Evolutionary conservation across 257 asterid genomes (phyloP).

Genomic region (Solanum chmielewskii): DNA sequence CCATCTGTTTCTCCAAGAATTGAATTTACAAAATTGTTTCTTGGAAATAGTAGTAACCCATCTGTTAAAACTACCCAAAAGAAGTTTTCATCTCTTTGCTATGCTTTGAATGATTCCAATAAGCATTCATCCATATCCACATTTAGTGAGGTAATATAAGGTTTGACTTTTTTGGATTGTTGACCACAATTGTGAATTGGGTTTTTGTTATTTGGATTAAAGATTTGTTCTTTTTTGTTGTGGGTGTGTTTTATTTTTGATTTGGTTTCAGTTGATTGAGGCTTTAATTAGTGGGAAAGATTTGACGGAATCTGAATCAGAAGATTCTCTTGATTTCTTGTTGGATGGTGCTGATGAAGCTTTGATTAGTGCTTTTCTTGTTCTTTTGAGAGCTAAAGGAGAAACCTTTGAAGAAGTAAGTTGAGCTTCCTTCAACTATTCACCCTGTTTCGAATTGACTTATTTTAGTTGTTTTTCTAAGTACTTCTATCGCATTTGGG

Average conservation of each 20-base stretch:
- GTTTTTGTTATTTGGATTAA: not conserved
- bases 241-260: not conserved
- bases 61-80: not conserved
- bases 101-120: not conserved
- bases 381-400: conserved; percentile 92
- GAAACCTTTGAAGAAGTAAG: conserved; percentile 89
- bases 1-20: not conserved
- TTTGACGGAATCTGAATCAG: conserved; percentile 78
- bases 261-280: conserved; percentile 54
- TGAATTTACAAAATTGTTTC: not conserved
- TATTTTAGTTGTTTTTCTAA: not conserved
- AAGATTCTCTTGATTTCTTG: conserved; percentile 73
- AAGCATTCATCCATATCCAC: not conserved
- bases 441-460: not conserved
- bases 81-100: not conserved
- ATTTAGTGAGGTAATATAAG: conserved; percentile 5
- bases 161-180: not conserved
- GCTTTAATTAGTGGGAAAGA: conserved; percentile 61
- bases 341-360: conserved; percentile 88
- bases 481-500: not conserved
- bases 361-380: conserved; percentile 86
- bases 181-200: not conserved
- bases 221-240: not conserved
- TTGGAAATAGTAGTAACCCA: not conserved
- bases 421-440: not conserved